Percentiles rank a stretch among this genome's conserved stretches.
Conservation (phyloP, 257 asterid species). For the Eucommia ulmoides region DNA sequence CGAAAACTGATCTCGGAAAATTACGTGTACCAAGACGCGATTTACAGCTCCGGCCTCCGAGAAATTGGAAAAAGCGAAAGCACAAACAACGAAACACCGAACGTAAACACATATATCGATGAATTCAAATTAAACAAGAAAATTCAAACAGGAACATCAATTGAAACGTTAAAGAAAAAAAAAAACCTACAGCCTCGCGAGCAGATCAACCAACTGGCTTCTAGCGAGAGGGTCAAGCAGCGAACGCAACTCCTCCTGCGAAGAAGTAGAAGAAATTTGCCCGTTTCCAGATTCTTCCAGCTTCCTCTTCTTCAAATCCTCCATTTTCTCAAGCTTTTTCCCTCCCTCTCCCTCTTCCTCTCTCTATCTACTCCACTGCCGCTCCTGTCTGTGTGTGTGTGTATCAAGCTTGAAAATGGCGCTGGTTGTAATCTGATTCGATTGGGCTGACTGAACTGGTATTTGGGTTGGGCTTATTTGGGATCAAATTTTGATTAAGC, state of each 20-base stretch:
- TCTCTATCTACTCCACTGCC: background rate
- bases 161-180: background rate
- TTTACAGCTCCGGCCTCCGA: too few relatives aligned
- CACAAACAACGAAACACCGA: too few relatives aligned
- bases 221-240: slow-evolving; percentile 75
- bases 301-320: slow-evolving; percentile 71
- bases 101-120: too few relatives aligned
- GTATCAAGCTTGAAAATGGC: slow-evolving; percentile 9
- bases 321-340: slow-evolving; percentile 24
- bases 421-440: too few relatives aligned
- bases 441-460: too few relatives aligned
- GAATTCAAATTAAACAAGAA: too few relatives aligned
- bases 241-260: slow-evolving; percentile 48
- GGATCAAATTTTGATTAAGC: too few relatives aligned
- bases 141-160: background rate
- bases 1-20: too few relatives aligned
- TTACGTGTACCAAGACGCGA: too few relatives aligned
- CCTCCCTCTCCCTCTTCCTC: background rate
- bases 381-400: background rate
- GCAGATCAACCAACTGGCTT: slow-evolving; percentile 72
- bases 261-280: slow-evolving; percentile 10
- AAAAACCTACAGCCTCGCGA: slow-evolving; percentile 46
- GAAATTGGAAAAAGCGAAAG: too few relatives aligned
- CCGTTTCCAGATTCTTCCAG: slow-evolving; percentile 38
- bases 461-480: too few relatives aligned